These are phyloP conservation scores for Cynanchum wilfordii DNA, from an alignment of 257 asterid species.

Conservation along the genomic window DNA sequence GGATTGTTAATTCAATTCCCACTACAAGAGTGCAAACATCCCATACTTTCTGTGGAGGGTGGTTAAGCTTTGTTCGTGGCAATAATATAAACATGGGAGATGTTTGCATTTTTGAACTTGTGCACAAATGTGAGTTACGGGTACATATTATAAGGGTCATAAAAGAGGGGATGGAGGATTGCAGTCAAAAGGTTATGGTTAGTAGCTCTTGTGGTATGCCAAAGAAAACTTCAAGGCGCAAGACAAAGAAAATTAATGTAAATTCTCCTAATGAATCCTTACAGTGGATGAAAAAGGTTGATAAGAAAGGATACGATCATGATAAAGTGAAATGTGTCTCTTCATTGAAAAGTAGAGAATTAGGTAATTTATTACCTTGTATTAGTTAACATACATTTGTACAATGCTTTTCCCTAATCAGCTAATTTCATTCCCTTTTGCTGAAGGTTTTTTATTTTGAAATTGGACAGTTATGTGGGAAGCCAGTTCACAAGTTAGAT, in stretches of 20 bases:
- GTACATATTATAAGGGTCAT: constrained; percentile 70
- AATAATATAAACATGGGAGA: constrained; percentile 67
- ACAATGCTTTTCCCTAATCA: not conserved
- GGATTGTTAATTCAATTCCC: constrained; percentile 89
- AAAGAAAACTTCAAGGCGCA: constrained; percentile 37
- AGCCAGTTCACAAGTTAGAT: constrained; percentile 44
- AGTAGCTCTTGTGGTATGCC: constrained; percentile 32
- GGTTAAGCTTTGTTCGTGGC: constrained; percentile 90
- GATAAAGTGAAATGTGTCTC: constrained; percentile 16
- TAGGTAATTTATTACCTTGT: constrained; percentile 35
- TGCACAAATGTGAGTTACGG: constrained; percentile 58
- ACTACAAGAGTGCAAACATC: constrained; percentile 81
- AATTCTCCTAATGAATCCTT: constrained; percentile 26
- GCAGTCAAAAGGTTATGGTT: constrained; percentile 31
- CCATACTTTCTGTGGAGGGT: constrained; percentile 95
- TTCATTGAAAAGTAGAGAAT: constrained; percentile 24
- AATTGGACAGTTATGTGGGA: constrained; percentile 41
- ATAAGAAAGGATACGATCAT: constrained; percentile 21
- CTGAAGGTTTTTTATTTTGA: constrained; percentile 17
- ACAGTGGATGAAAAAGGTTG: constrained; percentile 16
- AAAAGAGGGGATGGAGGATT: constrained; percentile 46
- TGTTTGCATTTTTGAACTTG: constrained; percentile 83
- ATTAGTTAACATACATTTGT: constrained; percentile 1
- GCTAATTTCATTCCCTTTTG: constrained; percentile 4
- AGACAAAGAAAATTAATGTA: constrained; percentile 38